Evolutionary conservation across 305 asterid species (phyloP).

Genomic region (Fraxinus floribunda): DNA sequence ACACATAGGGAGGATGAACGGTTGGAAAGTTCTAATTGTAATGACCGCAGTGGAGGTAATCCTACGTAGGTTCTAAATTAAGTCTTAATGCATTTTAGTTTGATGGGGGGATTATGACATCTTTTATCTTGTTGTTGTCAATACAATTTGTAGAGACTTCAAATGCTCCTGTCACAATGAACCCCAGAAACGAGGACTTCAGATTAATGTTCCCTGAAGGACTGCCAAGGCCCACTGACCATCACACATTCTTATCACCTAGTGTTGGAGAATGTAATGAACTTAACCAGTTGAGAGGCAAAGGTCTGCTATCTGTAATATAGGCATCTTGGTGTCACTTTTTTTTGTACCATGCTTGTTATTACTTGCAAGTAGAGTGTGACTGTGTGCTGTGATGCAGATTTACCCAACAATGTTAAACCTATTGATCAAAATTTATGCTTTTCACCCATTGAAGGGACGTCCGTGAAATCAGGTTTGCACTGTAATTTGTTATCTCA

Average conservation of each 20-base stretch:
- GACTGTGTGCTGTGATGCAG: constrained; percentile 42
- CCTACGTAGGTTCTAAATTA: constrained; percentile 6
- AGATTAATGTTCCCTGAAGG: constrained; percentile 37
- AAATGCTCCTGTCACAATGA: constrained; percentile 26
- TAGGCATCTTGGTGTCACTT: constrained; percentile 9
- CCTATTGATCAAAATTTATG: constrained; percentile 37
- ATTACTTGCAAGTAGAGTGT: constrained; percentile 20
- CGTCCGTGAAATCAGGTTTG: constrained; percentile 41
- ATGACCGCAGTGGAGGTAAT: constrained; percentile 40
- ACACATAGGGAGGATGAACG: constrained; percentile 30
- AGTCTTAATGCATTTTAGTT: constrained; percentile 3
- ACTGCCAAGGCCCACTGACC: constrained; percentile 34
- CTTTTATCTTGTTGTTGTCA: constrained; percentile 3
- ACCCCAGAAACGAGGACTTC: constrained; percentile 28
- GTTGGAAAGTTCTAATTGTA: constrained; percentile 26
- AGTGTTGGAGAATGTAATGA: constrained; percentile 20
- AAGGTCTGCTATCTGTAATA: constrained; percentile 29
- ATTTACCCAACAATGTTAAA: constrained; percentile 34
- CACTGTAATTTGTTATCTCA: constrained; percentile 25
- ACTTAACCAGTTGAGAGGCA: constrained; percentile 26
- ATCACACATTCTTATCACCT: constrained; percentile 38
- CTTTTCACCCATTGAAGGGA: constrained; percentile 32
- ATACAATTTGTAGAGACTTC: constrained; percentile 33
- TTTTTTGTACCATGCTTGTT: not conserved
- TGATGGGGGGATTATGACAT: not conserved